These are phyloP conservation scores for Vigna reflexopilosa DNA, from an alignment of 306 rosid genomes.

Conservation along the genomic window DNA sequence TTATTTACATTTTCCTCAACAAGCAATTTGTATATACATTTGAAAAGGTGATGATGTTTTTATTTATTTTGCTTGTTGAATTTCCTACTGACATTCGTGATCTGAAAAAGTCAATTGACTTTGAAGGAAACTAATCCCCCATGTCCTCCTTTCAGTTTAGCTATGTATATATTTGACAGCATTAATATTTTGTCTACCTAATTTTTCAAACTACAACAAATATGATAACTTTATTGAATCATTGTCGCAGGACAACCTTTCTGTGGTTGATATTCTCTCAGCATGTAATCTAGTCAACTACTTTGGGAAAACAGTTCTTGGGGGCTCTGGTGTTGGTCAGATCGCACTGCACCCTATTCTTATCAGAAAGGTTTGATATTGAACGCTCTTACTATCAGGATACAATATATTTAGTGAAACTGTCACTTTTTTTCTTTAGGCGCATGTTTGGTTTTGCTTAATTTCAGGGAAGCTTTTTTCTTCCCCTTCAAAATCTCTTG, in stretches of 20 bases:
- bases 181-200: constrained; percentile 8
- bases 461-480: background rate
- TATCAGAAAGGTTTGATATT: constrained; percentile 79
- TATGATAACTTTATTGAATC: constrained; percentile 45
- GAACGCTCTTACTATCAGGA: constrained; percentile 38
- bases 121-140: constrained; percentile 1
- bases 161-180: constrained; percentile 23
- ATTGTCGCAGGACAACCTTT: constrained; percentile 92
- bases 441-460: background rate
- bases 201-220: constrained; percentile 32
- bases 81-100: background rate
- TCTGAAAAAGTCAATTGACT: background rate
- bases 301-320: constrained; percentile 95
- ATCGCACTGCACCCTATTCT: constrained; percentile 89
- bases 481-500: background rate
- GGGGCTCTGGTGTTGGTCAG: constrained; percentile 99
- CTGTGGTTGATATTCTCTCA: constrained; percentile 98
- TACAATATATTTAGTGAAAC: background rate
- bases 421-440: constrained; percentile 3
- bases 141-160: constrained; percentile 10
- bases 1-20: constrained; percentile 25
- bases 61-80: constrained; percentile 14
- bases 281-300: constrained; percentile 97
- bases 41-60: constrained; percentile 19
- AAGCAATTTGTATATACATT: constrained; percentile 15